Base-by-base conservation (phyloP, 768 basidiomycete genomes). In the Trametes elegans region DNA sequence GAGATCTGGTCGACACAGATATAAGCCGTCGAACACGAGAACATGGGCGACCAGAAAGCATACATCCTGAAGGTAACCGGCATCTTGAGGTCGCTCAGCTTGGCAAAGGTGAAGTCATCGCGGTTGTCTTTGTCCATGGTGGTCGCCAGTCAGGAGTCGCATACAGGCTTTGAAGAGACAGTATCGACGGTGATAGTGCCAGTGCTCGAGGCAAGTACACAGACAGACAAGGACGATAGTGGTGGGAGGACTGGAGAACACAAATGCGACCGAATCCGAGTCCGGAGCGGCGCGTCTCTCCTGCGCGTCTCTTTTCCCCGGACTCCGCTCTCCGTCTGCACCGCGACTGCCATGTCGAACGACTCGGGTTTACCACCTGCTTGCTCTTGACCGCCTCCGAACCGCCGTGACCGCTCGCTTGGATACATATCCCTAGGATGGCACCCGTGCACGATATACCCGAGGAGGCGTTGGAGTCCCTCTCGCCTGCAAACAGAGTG, bases 41-140 rank as follows among this genome's bases (percentile, higher is more conserved):
- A 38, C 14, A n/a, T n/a, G n/a, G n/a, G n/a, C n/a, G n/a, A n/a
- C n/a, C n/a, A n/a, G 28, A 3, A 5, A 16, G 34, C 45, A 31
- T 55, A 90, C 91, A 93, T 89, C 66, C 91, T 82, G 65, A 93
- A 85, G 9, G 93, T 93, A 9, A 96, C 82, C 2, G 90, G 91
- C 7, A 91, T 71, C 68, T 91, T 94, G 56, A 97, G 79, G 69
- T 95, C 90, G 49, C 89, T 90, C 18, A 94, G 82, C 67, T 88
- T 88, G 6, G 93, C 94, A 67, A 96, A 97, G 2, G 92, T 93
- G 64, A 94, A 92, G 69, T 97, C 93, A 63, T 93, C 90, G 31
- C 88, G 78, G 64, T 83, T 81, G 60, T 81, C 81, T 60, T 81
- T 81, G 70, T 81, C 80, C 80, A 81, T 82, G 45, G 23, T 40